A percentile compares a stretch with the other conserved stretches of the same genome.
These are phyloP conservation scores for Brettanomyces custersianus DNA, from an alignment of 805 yeast genomes.

Conservation along the genomic window DNA sequence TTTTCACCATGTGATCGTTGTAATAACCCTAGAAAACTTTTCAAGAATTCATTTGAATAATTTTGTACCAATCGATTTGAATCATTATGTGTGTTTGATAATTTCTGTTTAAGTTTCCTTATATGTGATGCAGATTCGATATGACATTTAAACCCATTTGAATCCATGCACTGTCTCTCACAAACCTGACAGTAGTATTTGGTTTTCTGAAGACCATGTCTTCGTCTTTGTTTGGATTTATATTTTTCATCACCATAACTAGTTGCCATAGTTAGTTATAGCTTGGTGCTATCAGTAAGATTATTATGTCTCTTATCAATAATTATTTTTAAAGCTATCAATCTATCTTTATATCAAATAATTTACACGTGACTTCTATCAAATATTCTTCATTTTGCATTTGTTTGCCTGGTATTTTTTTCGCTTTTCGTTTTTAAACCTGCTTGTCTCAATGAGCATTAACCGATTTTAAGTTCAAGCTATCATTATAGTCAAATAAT, in stretches of 20 bases:
- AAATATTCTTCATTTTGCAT: no score
- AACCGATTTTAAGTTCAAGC: not conserved
- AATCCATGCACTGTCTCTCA: slow-evolving; percentile 89
- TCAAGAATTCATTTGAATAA: slow-evolving; percentile 51
- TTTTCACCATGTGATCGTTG: slow-evolving; percentile 74
- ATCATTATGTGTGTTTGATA: slow-evolving; percentile 34
- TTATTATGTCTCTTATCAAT: no score
- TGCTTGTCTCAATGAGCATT: not conserved
- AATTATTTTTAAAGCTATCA: no score
- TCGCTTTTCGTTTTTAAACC: not conserved
- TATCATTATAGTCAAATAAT: not conserved
- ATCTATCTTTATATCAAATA: no score
- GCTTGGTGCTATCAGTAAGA: not conserved
- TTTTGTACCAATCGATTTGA: slow-evolving; percentile 33
- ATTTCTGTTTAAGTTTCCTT: slow-evolving; percentile 37
- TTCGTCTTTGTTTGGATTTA: not conserved
- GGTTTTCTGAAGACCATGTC: slow-evolving; percentile 79
- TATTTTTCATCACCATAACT: not conserved
- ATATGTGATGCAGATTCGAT: slow-evolving; percentile 73
- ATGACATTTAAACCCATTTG: slow-evolving; percentile 90
- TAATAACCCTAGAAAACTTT: slow-evolving; percentile 56
- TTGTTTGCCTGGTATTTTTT: not conserved
- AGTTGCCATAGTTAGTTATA: no score
- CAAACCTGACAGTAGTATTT: slow-evolving; percentile 89
- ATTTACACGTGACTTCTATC: no score